These are phyloP conservation scores for Nephelium lappaceum DNA, from an alignment of 345 rosid species.

Conservation along the genomic window DNA sequence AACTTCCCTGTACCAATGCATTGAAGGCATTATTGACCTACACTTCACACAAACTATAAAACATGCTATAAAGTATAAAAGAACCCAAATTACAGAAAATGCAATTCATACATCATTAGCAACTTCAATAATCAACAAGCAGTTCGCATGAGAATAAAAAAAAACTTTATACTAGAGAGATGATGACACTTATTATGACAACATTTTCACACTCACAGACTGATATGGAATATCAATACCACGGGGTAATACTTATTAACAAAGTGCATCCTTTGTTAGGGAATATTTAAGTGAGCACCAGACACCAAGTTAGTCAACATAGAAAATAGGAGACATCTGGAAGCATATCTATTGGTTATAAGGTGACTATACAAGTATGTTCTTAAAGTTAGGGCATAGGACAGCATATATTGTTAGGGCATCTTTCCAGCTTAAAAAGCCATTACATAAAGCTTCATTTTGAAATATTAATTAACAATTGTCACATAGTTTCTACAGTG, in stretches of 20 bases:
- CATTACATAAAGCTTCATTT: not conserved
- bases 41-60: conserved; percentile 1
- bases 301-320: not conserved
- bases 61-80: not conserved
- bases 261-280: not conserved
- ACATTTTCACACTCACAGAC: not conserved
- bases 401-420: not conserved
- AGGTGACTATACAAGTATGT: not conserved
- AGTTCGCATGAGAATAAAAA: not conserved
- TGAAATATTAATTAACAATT: not conserved
- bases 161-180: not conserved
- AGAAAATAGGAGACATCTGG: not conserved
- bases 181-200: not conserved
- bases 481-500: not conserved
- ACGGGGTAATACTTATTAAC: not conserved
- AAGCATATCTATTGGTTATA: not conserved
- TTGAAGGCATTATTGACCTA: not conserved
- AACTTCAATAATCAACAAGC: too few species aligned
- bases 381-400: too few species aligned
- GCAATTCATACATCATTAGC: conserved; percentile 6
- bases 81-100: not conserved
- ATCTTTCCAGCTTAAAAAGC: not conserved
- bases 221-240: not conserved
- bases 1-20: conserved; percentile 61
- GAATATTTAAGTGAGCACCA: not conserved